Base-by-base conservation (phyloP, 768 basidiomycete genomes). In the Asterophora parasitica region DNA sequence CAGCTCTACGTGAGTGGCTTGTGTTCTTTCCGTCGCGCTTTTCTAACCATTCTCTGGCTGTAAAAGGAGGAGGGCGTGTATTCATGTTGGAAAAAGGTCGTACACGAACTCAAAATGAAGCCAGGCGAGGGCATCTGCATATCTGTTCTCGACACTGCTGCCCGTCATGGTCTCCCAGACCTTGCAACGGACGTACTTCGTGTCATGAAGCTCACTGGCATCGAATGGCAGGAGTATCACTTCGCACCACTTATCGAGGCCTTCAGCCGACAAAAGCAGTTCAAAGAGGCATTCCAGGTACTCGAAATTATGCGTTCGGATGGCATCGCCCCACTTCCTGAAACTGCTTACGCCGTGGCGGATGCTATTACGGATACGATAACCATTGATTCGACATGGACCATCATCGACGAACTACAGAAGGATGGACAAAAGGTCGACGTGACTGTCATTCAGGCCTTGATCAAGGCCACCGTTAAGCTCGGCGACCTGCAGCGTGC, bases 71-170 rank as follows among this genome's bases (percentile, higher is more conserved):
- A 87, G 10, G 92, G 90, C 15, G 80, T 86, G 4, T 49, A 69
- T 20, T 58, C 63, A 40, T 79, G 78, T 36, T 93, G 89, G 90
- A 57, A 76, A 8, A 74, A 73, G 27, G 67, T 79, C 26, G 77
- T 83, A 1, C 62, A 76, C 13, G 70, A 73, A 11, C 62, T 79
- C 16, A 68, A 71, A 42, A 57, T 85, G 36, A 67, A 70, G 3
- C 88, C 86, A 0, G 83, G 88, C 53, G 89, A 93, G 68, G 90
- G 91, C 0, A 63, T 84, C 20, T 83, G 84, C 54, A 55, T 84
- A 12, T 72, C 77, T 17, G 79, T 91, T 17, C 77, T 93, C 32
- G 73, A 85, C 53, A 80, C 85, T 1, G 87, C 87, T 12, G 87
- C 77, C 35, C 82, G 89, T 8, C 72, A 78, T 51, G 89, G 87